Percentiles rank a stretch among this genome's conserved stretches.
Evolutionary conservation across 2,329 filamentous ascomycete genomes (phyloP).

Genomic region (Diplocarpon rosae): DNA sequence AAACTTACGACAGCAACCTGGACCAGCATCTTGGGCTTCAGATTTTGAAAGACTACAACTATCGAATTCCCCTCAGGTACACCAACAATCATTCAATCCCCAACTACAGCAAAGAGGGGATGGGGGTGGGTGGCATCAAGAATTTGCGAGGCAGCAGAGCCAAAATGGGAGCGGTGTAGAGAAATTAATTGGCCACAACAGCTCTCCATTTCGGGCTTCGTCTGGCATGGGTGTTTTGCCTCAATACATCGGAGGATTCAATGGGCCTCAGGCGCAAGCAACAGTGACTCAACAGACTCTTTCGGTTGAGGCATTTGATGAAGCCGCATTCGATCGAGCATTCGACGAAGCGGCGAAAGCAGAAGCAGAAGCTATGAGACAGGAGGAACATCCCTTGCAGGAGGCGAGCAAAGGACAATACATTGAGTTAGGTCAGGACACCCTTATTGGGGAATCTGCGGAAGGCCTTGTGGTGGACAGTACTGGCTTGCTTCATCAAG

Average conservation of each 20-base stretch:
- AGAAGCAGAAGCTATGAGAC: conserved; percentile 3
- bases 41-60: conserved; percentile 38
- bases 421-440: conserved; percentile 14
- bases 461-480: conserved; percentile 9
- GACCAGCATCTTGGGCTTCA: conserved; percentile 28
- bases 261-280: conserved; percentile 7
- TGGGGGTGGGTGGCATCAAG: conserved; percentile 42
- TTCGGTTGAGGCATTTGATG: conserved; percentile 36
- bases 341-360: conserved; percentile 30
- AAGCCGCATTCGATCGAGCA: conserved; percentile 43
- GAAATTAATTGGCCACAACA: conserved; percentile 9
- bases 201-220: conserved; percentile 11
- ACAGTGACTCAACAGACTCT: conserved; percentile 19
- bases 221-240: conserved; percentile 7
- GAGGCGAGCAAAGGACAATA: conserved; percentile 10
- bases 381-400: background rate
- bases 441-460: conserved; percentile 21
- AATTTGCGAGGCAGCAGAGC: conserved; percentile 35
- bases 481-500: conserved; percentile 13
- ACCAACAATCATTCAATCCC: conserved; percentile 24
- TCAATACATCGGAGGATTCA: conserved; percentile 11
- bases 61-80: conserved; percentile 22
- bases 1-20: conserved; percentile 12
- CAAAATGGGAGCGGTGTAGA: conserved; percentile 15
- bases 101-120: conserved; percentile 15